Percentiles rank a stretch among this genome's conserved stretches.
Conservation (phyloP, 2,329 filamentous ascomycete genomes). For the Cladosporium sp. region DNA sequence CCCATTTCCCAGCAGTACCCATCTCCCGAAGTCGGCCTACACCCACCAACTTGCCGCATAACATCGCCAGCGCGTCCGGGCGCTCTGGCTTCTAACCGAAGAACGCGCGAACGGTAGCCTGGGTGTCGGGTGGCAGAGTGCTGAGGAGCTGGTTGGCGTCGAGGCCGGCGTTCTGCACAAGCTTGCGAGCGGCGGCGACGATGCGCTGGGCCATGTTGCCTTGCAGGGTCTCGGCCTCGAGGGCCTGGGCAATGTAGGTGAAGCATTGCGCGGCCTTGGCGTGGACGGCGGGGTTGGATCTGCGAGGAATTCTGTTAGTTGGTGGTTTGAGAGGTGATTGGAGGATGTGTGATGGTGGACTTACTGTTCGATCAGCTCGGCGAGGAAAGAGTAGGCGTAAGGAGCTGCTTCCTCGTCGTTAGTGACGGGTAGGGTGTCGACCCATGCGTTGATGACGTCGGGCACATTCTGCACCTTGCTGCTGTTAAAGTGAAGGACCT, state of each 20-base stretch:
- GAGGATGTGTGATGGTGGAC: slow-evolving; percentile 37
- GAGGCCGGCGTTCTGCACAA: slow-evolving; percentile 69
- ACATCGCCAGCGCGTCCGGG: not conserved
- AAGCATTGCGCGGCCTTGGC: slow-evolving; percentile 77
- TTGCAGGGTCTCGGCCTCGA: slow-evolving; percentile 86
- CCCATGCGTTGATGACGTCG: slow-evolving; percentile 76
- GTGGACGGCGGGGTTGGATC: slow-evolving; percentile 79
- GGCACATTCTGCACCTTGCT: slow-evolving; percentile 71
- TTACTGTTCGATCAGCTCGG: slow-evolving; percentile 90
- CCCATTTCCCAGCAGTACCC: not conserved
- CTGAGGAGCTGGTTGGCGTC: slow-evolving; percentile 73
- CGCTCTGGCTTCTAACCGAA: slow-evolving; percentile 27
- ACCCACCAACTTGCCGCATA: not conserved
- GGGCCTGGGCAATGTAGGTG: slow-evolving; percentile 76
- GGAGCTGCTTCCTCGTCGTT: slow-evolving; percentile 98
- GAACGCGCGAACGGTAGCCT: slow-evolving; percentile 52
- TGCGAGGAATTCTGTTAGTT: slow-evolving; percentile 35
- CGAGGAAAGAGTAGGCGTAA: slow-evolving; percentile 89
- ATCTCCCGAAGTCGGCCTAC: not conserved
- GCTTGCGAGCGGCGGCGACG: slow-evolving; percentile 69
- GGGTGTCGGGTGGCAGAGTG: slow-evolving; percentile 72
- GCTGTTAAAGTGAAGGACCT: slow-evolving; percentile 88
- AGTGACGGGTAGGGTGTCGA: slow-evolving; percentile 82
- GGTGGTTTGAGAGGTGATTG: not conserved
- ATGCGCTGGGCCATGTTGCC: slow-evolving; percentile 76